Percentiles rank a stretch among this genome's conserved stretches.
Evolutionary conservation across 2,329 filamentous ascomycete species (phyloP).

Genomic region (Beauveria brongniartii): DNA sequence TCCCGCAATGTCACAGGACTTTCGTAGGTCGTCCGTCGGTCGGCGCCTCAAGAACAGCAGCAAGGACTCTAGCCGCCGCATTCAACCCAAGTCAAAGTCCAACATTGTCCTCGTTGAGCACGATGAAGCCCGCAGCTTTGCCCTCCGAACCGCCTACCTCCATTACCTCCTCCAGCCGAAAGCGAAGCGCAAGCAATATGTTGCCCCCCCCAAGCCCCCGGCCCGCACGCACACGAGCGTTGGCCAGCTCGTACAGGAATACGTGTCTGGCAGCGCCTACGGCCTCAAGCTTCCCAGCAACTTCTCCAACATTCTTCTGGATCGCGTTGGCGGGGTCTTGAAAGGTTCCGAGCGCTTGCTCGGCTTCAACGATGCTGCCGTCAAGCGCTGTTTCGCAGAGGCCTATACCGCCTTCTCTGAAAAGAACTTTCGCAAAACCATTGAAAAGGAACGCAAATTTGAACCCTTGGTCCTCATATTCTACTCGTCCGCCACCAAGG

Average conservation of each 20-base stretch:
- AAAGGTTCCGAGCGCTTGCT: constrained; percentile 75
- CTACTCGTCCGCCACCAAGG: constrained; percentile 89
- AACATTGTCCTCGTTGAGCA: constrained; percentile 44
- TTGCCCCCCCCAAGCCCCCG: constrained; percentile 55
- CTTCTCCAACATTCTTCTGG: constrained; percentile 48
- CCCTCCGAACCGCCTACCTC: constrained; percentile 83
- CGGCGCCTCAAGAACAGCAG: constrained; percentile 37
- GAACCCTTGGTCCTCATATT: constrained; percentile 94
- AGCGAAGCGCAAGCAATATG: constrained; percentile 81
- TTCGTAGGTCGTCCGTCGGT: constrained; percentile 37
- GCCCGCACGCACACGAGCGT: constrained; percentile 62
- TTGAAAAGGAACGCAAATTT: constrained; percentile 88
- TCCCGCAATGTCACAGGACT: constrained; percentile 41
- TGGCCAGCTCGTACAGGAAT: constrained; percentile 82
- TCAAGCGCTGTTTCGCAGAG: constrained; percentile 90
- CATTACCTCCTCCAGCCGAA: constrained; percentile 89
- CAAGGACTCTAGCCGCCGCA: constrained; percentile 34
- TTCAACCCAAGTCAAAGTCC: constrained; percentile 41
- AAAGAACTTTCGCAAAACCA: constrained; percentile 75
- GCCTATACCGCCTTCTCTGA: constrained; percentile 93
- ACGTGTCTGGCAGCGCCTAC: constrained; percentile 45
- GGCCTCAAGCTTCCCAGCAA: constrained; percentile 49
- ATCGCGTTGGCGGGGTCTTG: constrained; percentile 72
- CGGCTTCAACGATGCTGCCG: constrained; percentile 80
- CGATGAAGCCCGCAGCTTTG: constrained; percentile 86